Conservation (phyloP, 495 filamentous ascomycete species). For the Annulohypoxylon bovei region DNA sequence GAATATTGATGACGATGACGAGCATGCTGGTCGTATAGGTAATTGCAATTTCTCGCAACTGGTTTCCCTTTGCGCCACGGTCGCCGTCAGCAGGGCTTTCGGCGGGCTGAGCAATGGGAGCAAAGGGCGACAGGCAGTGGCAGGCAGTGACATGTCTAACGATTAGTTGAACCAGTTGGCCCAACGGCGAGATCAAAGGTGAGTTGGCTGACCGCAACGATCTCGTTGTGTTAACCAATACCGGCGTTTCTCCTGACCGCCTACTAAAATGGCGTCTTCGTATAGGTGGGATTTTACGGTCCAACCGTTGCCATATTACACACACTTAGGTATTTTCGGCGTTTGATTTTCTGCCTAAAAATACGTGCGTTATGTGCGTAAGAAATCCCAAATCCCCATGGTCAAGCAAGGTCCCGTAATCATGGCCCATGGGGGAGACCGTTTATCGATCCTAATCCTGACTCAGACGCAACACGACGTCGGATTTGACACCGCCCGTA, state of each 20-base stretch:
- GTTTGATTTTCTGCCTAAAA: conserved; percentile 43
- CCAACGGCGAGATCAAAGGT: conserved; percentile 19
- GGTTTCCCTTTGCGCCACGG: conserved; percentile 40
- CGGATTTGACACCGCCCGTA: conserved; percentile 37
- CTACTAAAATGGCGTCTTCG: conserved; percentile 34
- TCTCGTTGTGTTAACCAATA: conserved; percentile 44
- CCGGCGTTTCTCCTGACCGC: conserved; percentile 46
- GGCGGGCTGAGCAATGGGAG: conserved; percentile 28
- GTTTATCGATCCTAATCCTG: conserved; percentile 37
- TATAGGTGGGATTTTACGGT: conserved; percentile 33
- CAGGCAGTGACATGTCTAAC: conserved; percentile 17
- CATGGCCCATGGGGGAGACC: conserved; percentile 11
- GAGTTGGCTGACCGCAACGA: conserved; percentile 46
- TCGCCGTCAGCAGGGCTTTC: conserved; percentile 31
- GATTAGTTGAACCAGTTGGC: conserved; percentile 22
- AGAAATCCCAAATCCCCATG: conserved; percentile 39
- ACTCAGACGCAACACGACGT: conserved; percentile 47
- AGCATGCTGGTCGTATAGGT: conserved; percentile 18
- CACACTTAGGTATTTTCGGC: conserved; percentile 26
- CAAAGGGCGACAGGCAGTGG: neutral
- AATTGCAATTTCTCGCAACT: conserved; percentile 34
- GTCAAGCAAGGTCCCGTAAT: conserved; percentile 33
- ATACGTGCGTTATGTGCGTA: conserved; percentile 27
- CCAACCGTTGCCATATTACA: conserved; percentile 20
- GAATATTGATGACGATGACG: conserved; percentile 27